Evolutionary conservation across 2,329 filamentous ascomycete genomes (phyloP).

Genomic region (Calonectria ilicicola): DNA sequence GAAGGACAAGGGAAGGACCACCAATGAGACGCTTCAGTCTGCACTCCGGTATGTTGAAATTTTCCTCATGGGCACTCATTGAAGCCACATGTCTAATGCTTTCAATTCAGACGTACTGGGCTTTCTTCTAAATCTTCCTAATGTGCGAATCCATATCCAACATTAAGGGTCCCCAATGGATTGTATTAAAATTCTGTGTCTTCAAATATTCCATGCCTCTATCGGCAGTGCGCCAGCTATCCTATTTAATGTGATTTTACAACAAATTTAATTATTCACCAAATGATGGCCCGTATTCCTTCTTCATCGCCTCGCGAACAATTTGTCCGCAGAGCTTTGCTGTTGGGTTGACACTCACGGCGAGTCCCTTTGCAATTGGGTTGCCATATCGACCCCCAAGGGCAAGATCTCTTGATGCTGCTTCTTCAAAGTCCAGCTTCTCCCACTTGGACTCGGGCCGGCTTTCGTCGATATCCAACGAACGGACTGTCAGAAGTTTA

Average conservation of each 20-base stretch:
- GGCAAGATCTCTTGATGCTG: conserved; percentile 73
- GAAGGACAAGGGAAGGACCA: conserved; percentile 67
- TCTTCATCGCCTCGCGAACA: conserved; percentile 76
- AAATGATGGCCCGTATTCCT: conserved; percentile 70
- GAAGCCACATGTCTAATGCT: conserved; percentile 8
- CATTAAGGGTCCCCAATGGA: neutral
- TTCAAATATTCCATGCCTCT: neutral
- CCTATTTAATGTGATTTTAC: conserved; percentile 19
- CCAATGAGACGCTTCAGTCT: conserved; percentile 61
- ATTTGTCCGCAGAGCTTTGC: conserved; percentile 78
- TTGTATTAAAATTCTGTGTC: neutral
- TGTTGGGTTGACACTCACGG: conserved; percentile 75
- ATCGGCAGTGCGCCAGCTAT: neutral
- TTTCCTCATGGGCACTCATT: neutral
- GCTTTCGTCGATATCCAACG: conserved; percentile 51
- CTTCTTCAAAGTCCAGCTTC: conserved; percentile 69
- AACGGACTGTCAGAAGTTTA: conserved; percentile 57
- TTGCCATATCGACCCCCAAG: conserved; percentile 74
- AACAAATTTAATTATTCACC: conserved; percentile 45
- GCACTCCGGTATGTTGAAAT: conserved; percentile 54
- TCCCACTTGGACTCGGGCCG: conserved; percentile 63
- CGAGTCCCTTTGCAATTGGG: conserved; percentile 72
- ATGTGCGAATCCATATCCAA: neutral
- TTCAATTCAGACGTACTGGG: conserved; percentile 45
- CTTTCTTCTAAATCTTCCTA: conserved; percentile 39